Conservation (phyloP, 257 asterid species). For the Forsythia viridissima region DNA sequence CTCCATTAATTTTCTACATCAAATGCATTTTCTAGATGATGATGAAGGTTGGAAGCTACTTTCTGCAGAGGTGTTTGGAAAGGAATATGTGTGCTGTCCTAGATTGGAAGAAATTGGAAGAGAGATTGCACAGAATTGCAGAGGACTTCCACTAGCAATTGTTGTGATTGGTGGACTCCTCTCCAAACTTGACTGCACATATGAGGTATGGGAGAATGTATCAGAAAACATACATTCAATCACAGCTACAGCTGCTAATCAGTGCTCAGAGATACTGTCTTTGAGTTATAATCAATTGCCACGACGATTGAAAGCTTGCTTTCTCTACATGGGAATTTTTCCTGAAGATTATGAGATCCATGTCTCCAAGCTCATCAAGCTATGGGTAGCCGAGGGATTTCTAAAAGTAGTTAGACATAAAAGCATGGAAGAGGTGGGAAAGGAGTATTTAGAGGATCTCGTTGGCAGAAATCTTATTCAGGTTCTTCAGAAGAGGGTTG, state of each 20-base stretch:
- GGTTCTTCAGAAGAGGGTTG: neutral
- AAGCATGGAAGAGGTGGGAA: neutral
- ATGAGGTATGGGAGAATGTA: neutral
- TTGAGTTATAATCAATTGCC: neutral
- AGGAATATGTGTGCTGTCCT: neutral
- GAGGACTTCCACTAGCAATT: neutral
- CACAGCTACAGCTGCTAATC: neutral
- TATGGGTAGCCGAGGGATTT: neutral
- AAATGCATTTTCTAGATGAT: neutral
- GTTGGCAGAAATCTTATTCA: neutral
- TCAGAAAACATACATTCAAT: neutral
- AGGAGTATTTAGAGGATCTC: neutral
- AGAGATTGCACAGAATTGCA: neutral
- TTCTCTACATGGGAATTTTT: neutral
- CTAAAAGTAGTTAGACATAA: neutral
- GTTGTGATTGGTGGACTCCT: neutral
- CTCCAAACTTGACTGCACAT: neutral
- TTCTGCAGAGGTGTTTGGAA: neutral
- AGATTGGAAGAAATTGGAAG: neutral
- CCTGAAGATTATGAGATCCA: neutral
- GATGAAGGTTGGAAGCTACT: neutral
- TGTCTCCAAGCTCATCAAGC: neutral
- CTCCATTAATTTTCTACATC: conserved; percentile 12
- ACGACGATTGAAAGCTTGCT: neutral
- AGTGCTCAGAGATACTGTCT: neutral